These are phyloP conservation scores for Colletotrichum lindemuthianum DNA, from an alignment of 2,329 filamentous ascomycete genomes.

Conservation along the genomic window DNA sequence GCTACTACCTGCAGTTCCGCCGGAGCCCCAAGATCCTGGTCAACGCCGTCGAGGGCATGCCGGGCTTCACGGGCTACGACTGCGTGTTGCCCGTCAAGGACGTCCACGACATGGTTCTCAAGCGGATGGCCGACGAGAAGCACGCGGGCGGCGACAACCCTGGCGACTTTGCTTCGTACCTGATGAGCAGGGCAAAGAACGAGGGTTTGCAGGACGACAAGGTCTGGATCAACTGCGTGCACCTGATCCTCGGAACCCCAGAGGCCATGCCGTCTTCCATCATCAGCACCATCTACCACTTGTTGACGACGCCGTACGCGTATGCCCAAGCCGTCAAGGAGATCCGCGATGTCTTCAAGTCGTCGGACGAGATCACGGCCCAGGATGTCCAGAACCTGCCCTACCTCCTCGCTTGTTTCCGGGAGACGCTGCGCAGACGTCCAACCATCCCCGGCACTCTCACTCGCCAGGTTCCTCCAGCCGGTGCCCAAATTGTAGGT, in stretches of 20 bases:
- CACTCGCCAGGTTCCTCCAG: slow-evolving; percentile 12
- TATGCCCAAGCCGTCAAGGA: slow-evolving; percentile 48
- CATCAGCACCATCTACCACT: slow-evolving; percentile 50
- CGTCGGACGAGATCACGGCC: slow-evolving; percentile 50
- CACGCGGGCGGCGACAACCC: slow-evolving; percentile 3
- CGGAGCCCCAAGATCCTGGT: slow-evolving; percentile 9
- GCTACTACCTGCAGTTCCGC: slow-evolving; percentile 14
- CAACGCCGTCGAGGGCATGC: slow-evolving; percentile 7
- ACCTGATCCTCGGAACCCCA: slow-evolving; percentile 48
- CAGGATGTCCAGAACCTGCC: slow-evolving; percentile 41
- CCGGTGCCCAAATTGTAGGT: slow-evolving; percentile 2
- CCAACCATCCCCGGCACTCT: slow-evolving; percentile 7
- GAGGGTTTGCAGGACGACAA: slow-evolving; percentile 16
- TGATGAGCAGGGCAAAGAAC: slow-evolving; percentile 7
- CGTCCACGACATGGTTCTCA: slow-evolving; percentile 11
- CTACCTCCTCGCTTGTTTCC: slow-evolving; percentile 52
- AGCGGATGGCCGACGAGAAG: slow-evolving; percentile 6
- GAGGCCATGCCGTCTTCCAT: slow-evolving; percentile 58
- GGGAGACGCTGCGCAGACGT: slow-evolving; percentile 50
- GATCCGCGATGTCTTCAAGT: slow-evolving; percentile 49
- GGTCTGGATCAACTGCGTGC: slow-evolving; percentile 31
- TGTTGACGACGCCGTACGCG: slow-evolving; percentile 45
- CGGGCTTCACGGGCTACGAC: slow-evolving; percentile 10
- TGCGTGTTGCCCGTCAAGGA: slow-evolving; percentile 12
- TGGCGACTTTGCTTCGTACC: slow-evolving; percentile 2